phyloP scores from a whole-genome alignment of 345 rosid genomes.

The Viola odorata region DNA sequence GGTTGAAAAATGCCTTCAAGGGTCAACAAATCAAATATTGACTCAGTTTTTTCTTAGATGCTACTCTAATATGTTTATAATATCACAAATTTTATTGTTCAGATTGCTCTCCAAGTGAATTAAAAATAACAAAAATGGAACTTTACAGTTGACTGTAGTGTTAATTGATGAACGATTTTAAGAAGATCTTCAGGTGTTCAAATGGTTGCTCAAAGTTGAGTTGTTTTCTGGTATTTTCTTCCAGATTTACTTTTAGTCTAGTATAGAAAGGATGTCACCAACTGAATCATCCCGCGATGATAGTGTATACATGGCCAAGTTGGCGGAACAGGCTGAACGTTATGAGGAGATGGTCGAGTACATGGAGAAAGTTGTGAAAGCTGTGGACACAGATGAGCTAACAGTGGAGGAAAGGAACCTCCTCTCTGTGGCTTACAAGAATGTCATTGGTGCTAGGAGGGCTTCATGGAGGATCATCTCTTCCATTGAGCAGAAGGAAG shows the following conservation, averaged over 20 bases:
- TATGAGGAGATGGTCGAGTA: conserved; percentile 98
- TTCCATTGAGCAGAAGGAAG: conserved; percentile 98
- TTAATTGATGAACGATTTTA: too few species aligned
- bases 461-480: conserved; percentile 99
- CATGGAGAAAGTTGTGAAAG: conserved; percentile 93
- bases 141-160: too few species aligned
- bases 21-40: too few species aligned
- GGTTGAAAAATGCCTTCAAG: too few species aligned
- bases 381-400: conserved; percentile 76
- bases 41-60: too few species aligned
- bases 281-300: conserved; percentile 74
- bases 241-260: conserved; percentile 20
- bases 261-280: conserved; percentile 49
- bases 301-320: conserved; percentile 89
- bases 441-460: conserved; percentile 97
- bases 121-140: too few species aligned
- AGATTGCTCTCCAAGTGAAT: too few species aligned
- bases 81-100: too few species aligned
- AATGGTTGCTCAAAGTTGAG: too few species aligned
- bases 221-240: not conserved
- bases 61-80: too few species aligned
- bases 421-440: conserved; percentile 95
- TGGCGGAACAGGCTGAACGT: conserved; percentile 97
- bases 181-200: too few species aligned
- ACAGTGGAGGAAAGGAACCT: conserved; percentile 94